These are phyloP conservation scores for Candida tropicalis DNA, from an alignment of 1,139 yeast species.

Conservation along the genomic window DNA sequence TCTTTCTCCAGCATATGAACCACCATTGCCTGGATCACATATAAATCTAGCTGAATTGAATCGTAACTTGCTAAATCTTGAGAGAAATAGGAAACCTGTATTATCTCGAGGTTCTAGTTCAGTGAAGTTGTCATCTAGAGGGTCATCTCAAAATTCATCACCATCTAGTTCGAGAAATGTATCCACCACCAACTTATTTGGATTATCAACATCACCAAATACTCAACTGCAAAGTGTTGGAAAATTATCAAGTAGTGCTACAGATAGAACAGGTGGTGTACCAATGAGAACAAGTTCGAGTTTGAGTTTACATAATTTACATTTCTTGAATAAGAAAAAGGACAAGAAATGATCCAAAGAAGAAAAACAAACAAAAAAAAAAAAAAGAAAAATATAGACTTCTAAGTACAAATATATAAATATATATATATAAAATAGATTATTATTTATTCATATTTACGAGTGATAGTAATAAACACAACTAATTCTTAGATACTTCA, in stretches of 20 bases:
- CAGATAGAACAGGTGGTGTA: constrained; percentile 32
- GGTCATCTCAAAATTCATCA: constrained; percentile 28
- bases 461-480: not conserved
- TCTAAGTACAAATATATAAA: too few species aligned
- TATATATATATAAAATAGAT: too few species aligned
- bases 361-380: not conserved
- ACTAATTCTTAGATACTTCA: constrained; percentile 13
- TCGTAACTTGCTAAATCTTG: constrained; percentile 12
- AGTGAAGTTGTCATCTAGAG: constrained; percentile 20
- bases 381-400: not conserved
- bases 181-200: constrained; percentile 26
- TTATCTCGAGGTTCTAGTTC: constrained; percentile 27
- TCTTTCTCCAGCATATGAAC: constrained; percentile 60
- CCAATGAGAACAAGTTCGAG: constrained; percentile 28
- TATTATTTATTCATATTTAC: not conserved
- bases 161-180: constrained; percentile 32
- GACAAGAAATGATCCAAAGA: constrained; percentile 2
- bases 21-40: constrained; percentile 51
- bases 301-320: constrained; percentile 31
- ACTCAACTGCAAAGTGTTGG: constrained; percentile 13
- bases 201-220: constrained; percentile 5
- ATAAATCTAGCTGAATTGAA: constrained; percentile 34
- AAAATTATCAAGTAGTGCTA: constrained; percentile 36
- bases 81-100: constrained; percentile 11
- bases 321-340: constrained; percentile 32